phyloP scores from a whole-genome alignment of 2,329 filamentous ascomycete genomes.

The Blumeriella jaapii region DNA sequence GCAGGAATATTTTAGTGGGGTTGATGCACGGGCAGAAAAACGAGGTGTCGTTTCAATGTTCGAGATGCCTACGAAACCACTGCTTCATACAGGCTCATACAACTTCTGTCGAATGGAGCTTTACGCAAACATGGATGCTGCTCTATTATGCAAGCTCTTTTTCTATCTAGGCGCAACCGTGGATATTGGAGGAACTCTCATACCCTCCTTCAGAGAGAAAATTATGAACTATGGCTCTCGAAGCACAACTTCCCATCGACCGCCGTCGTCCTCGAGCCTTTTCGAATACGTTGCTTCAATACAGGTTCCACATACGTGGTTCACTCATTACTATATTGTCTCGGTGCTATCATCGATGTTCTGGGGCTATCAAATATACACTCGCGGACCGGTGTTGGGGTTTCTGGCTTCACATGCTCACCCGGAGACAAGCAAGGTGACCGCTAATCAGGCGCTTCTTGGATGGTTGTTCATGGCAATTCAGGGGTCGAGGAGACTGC shows the following conservation, averaged over 20 bases:
- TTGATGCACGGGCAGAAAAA: too few relatives aligned
- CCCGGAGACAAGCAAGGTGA: slow-evolving; percentile 34
- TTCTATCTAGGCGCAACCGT: slow-evolving; percentile 21
- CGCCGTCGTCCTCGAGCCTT: slow-evolving; percentile 2
- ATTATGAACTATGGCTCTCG: slow-evolving; percentile 27
- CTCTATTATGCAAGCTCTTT: slow-evolving; percentile 20
- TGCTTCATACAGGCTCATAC: not conserved
- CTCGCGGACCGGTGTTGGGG: slow-evolving; percentile 41
- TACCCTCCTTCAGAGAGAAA: slow-evolving; percentile 21
- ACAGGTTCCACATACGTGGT: slow-evolving; percentile 76
- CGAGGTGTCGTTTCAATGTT: too few relatives aligned
- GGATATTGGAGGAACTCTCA: slow-evolving; percentile 19
- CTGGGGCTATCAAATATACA: slow-evolving; percentile 57
- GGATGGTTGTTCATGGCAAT: slow-evolving; percentile 63
- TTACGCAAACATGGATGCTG: slow-evolving; percentile 18
- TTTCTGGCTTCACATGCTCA: slow-evolving; percentile 31
- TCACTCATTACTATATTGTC: slow-evolving; percentile 73
- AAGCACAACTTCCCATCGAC: slow-evolving; percentile 7
- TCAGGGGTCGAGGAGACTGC: slow-evolving; percentile 65
- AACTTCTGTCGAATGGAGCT: not conserved
- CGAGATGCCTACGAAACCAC: not conserved
- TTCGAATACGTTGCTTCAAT: slow-evolving; percentile 18
- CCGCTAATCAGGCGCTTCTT: slow-evolving; percentile 48
- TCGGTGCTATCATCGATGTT: slow-evolving; percentile 60
- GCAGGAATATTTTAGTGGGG: too few relatives aligned